phyloP scores from a whole-genome alignment of 139 green algal genomes.

The Tetraselmis striata region DNA sequence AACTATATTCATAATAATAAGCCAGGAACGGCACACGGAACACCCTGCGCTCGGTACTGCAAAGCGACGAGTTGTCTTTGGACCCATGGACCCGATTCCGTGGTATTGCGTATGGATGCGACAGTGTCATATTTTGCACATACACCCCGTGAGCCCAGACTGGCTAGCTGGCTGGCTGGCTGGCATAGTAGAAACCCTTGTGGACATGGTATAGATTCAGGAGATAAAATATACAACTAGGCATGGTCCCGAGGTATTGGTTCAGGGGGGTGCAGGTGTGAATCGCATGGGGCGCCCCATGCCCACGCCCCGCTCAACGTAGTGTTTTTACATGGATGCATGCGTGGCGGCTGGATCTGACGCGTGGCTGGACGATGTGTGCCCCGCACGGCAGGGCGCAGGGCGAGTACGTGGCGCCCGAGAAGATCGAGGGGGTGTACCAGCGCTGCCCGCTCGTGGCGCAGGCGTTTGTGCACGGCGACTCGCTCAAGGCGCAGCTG shows the following conservation, averaged over 20 bases:
- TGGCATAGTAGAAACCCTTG: too few relatives aligned
- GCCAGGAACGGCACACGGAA: too few relatives aligned
- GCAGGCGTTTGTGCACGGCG: conserved; percentile 86
- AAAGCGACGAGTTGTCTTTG: too few relatives aligned
- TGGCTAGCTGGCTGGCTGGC: too few relatives aligned
- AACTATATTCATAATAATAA: too few relatives aligned
- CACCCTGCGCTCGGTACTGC: too few relatives aligned
- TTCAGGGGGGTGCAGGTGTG: conserved; percentile 26
- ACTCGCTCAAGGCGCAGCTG: conserved; percentile 71
- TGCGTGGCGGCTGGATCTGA: background rate
- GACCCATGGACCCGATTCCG: too few relatives aligned
- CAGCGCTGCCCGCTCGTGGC: conserved; percentile 58
- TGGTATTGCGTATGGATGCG: too few relatives aligned
- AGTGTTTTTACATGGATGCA: background rate
- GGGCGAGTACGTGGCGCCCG: conserved; percentile 95
- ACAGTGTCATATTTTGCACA: background rate
- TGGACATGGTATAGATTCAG: too few relatives aligned
- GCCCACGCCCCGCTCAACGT: background rate
- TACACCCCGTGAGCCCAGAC: too few relatives aligned
- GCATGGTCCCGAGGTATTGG: too few relatives aligned
- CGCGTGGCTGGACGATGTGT: background rate
- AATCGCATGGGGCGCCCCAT: background rate
- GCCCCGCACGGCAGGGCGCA: conserved; percentile 20
- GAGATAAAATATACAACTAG: too few relatives aligned
- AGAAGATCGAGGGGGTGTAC: conserved; percentile 97